Evolutionary conservation across 2,329 filamentous ascomycete species (phyloP).

Genomic region (Fusarium sororula): DNA sequence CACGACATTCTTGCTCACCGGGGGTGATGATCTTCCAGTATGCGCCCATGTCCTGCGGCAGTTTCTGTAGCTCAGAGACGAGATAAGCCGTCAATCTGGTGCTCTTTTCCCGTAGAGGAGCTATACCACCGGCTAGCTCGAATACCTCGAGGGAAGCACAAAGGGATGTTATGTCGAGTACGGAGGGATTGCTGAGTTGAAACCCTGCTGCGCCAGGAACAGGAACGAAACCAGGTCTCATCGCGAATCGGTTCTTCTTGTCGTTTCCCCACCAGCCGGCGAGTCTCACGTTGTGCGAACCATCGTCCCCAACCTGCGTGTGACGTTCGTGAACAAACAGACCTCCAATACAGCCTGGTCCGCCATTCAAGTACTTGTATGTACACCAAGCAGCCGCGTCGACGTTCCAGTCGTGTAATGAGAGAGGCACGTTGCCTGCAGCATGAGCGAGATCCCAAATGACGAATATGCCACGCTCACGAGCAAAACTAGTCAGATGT

Average conservation of each 20-base stretch:
- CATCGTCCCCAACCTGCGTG: constrained; percentile 57
- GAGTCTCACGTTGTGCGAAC: constrained; percentile 68
- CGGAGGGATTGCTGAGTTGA: constrained; percentile 78
- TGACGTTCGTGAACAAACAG: constrained; percentile 81
- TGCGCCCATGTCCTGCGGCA: constrained; percentile 37
- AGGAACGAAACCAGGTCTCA: constrained; percentile 79
- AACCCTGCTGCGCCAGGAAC: constrained; percentile 80
- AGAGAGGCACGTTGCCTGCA: constrained; percentile 78
- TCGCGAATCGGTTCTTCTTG: constrained; percentile 75
- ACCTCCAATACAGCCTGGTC: constrained; percentile 80
- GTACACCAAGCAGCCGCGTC: constrained; percentile 90
- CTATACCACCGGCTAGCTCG: constrained; percentile 63
- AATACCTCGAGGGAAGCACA: constrained; percentile 73
- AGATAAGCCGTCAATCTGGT: constrained; percentile 73
- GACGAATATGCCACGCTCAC: constrained; percentile 71
- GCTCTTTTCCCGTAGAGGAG: constrained; percentile 67
- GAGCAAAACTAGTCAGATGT: constrained; percentile 77
- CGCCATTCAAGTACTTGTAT: constrained; percentile 88
- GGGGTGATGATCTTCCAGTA: constrained; percentile 73
- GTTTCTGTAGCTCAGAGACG: constrained; percentile 64
- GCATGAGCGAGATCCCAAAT: constrained; percentile 89
- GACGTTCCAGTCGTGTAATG: constrained; percentile 83
- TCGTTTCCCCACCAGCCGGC: constrained; percentile 86
- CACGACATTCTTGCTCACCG: constrained; percentile 67
- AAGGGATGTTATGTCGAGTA: constrained; percentile 76